These are phyloP conservation scores for Verruconis gallopava DNA, from an alignment of 2,329 filamentous ascomycete species.

Conservation along the genomic window DNA sequence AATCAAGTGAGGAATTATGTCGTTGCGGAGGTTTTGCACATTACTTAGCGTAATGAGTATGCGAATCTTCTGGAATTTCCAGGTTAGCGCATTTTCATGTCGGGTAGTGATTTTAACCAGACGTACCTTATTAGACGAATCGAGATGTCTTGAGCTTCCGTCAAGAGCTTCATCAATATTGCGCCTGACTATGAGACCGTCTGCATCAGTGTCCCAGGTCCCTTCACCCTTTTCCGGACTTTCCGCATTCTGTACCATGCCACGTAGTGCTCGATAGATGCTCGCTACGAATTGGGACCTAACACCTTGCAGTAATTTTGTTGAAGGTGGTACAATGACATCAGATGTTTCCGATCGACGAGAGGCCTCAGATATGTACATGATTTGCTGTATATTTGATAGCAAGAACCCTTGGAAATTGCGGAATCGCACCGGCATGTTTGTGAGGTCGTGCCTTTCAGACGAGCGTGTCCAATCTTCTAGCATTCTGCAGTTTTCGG, in stretches of 20 bases:
- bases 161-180: conserved; percentile 14
- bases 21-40: conserved; percentile 65
- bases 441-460: conserved; percentile 75
- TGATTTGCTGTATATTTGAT: conserved; percentile 81
- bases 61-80: conserved; percentile 58
- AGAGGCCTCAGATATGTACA: conserved; percentile 82
- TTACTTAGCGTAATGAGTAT: conserved; percentile 93
- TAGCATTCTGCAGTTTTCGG: conserved; percentile 79
- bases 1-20: conserved; percentile 79
- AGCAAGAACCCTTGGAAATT: conserved; percentile 75
- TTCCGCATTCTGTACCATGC: conserved; percentile 95
- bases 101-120: too few species aligned
- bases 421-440: conserved; percentile 77
- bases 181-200: conserved; percentile 30
- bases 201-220: conserved; percentile 38
- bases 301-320: conserved; percentile 83
- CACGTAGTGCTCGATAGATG: conserved; percentile 83
- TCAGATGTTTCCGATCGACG: conserved; percentile 61
- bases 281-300: conserved; percentile 86
- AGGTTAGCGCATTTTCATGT: too few species aligned
- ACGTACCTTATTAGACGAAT: conserved; percentile 26
- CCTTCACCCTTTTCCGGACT: conserved; percentile 48
- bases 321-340: conserved; percentile 72
- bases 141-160: conserved; percentile 20
- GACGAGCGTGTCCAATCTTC: conserved; percentile 83